Evolutionary conservation across 106 monocot genomes (phyloP).

Genomic region (Phalaenopsis aphrodite): DNA sequence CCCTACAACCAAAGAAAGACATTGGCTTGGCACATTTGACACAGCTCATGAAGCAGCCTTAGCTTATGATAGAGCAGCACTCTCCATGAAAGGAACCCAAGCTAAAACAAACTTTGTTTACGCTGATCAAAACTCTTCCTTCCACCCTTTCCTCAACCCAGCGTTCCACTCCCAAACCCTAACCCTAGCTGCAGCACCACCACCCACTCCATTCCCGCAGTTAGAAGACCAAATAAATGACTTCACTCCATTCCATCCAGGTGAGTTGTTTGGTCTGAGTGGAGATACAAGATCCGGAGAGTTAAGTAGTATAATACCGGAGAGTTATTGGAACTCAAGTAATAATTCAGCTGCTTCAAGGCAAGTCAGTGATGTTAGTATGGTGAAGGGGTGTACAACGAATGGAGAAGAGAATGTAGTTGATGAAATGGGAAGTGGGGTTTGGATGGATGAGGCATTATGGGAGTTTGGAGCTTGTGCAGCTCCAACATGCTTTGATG

Average conservation of each 20-base stretch:
- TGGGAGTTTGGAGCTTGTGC: not conserved
- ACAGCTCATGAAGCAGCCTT: constrained; percentile 74
- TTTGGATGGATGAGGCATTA: not conserved
- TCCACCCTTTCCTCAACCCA: constrained; percentile 17
- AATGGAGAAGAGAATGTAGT: not conserved
- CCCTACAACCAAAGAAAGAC: constrained; percentile 61
- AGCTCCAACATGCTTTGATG: too few species aligned
- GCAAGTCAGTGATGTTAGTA: not conserved
- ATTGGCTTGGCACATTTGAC: constrained; percentile 76
- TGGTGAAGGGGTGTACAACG: not conserved
- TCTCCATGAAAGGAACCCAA: constrained; percentile 57
- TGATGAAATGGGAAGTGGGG: not conserved
- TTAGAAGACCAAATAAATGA: not conserved
- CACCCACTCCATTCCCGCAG: constrained; percentile 7
- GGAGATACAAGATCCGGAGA: constrained; percentile 33
- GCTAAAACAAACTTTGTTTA: constrained; percentile 68
- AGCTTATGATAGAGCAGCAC: constrained; percentile 64
- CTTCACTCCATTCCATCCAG: not conserved
- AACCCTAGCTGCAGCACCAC: constrained; percentile 2
- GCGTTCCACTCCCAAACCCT: constrained; percentile 9
- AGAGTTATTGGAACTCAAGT: constrained; percentile 32
- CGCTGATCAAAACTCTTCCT: constrained; percentile 8
- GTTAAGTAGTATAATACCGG: constrained; percentile 55
- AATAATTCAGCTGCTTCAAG: not conserved
- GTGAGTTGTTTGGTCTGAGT: constrained; percentile 17